Evolutionary conservation across 495 filamentous ascomycete species (phyloP), one percentile per base, ranked within the genome.

Genomic region (Xanthoparmelia taractica): DNA sequence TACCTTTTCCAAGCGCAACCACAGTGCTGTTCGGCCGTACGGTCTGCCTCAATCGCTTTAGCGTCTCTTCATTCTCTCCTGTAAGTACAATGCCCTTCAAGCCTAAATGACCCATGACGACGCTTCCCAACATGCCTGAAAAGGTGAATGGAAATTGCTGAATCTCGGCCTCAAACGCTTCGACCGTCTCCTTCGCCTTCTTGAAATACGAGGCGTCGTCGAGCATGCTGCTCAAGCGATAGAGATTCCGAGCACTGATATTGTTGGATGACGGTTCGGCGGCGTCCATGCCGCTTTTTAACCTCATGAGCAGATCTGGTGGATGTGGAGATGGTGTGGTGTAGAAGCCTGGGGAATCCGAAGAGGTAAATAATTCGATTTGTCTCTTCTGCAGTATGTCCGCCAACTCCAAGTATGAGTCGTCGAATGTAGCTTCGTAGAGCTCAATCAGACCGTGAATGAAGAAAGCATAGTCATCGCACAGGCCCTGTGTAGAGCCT

Each of bases 391-490:
- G 94, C 41, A 98, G 70, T 37, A 83, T 83, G 68, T 94, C 88
- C 0, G 94, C 95, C 79, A 91, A 94, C 57, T 85, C 76, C 18
- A 97, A 80, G 75, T 88, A 93, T 64, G 76, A 74, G 65, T 88
- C 87, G 45, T 96, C 86, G 67, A 90, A 89, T 0, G 92, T 96
- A 8, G 88, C 84, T 73, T 96, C 87, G 70, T 96, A 96, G 64
- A 98, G 80, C 66, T 94, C 86, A 57, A 97, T 77, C 25, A 97
- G 77, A 1, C 92, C 95, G 34, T 85, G 82, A 57, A 92, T 90
- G 58, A 97, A 69, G 73, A 89, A 96, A 4, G 94, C 92, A 72
- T 97, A 98, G 72, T 98, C 94, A 66, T 98, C 94, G 8, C 92
- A 92, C 73, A 97, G 96, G 1, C 84, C 94, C 8, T 79, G 78